phyloP scores from a whole-genome alignment of 228 moss, liverwort and hornwort genomes.

The Sphagnum magellanicum region DNA sequence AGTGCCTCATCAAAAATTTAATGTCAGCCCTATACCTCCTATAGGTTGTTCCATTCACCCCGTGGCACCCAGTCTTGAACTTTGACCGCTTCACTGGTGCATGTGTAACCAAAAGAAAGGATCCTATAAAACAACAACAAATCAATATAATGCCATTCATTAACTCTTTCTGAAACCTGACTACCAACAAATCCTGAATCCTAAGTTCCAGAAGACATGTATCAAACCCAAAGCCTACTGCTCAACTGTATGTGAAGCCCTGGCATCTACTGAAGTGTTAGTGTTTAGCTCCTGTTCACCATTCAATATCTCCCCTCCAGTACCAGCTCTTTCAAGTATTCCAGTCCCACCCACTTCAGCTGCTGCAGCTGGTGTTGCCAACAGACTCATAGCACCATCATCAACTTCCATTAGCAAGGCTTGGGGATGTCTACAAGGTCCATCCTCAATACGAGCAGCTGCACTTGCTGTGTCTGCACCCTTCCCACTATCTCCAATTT shows the following conservation, averaged over 20 bases:
- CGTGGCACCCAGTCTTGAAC: too few relatives aligned
- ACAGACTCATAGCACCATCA: slow-evolving; percentile 78
- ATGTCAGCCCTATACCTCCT: too few relatives aligned
- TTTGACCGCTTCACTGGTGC: too few relatives aligned
- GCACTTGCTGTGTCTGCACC: slow-evolving; percentile 11
- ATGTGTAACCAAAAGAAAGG: too few relatives aligned
- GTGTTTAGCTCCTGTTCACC: slow-evolving; percentile 10
- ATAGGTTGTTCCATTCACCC: too few relatives aligned
- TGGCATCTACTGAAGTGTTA: slow-evolving; percentile 15
- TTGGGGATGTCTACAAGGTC: slow-evolving; percentile 24
- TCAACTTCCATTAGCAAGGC: slow-evolving; percentile 59
- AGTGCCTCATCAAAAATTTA: too few relatives aligned
- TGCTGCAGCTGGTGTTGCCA: slow-evolving; percentile 81
- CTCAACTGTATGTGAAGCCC: neutral
- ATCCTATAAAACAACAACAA: too few relatives aligned
- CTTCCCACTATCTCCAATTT: neutral
- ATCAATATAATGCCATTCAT: too few relatives aligned
- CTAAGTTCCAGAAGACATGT: too few relatives aligned
- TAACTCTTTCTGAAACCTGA: too few relatives aligned
- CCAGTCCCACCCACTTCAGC: slow-evolving; percentile 22
- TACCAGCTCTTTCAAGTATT: slow-evolving; percentile 8
- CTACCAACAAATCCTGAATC: too few relatives aligned
- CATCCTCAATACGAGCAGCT: slow-evolving; percentile 18
- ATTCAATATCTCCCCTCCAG: neutral
- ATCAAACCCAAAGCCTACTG: too few relatives aligned